phyloP scores from a whole-genome alignment of 2,329 filamentous ascomycete genomes.

The Arthrobotrys musiformis region DNA sequence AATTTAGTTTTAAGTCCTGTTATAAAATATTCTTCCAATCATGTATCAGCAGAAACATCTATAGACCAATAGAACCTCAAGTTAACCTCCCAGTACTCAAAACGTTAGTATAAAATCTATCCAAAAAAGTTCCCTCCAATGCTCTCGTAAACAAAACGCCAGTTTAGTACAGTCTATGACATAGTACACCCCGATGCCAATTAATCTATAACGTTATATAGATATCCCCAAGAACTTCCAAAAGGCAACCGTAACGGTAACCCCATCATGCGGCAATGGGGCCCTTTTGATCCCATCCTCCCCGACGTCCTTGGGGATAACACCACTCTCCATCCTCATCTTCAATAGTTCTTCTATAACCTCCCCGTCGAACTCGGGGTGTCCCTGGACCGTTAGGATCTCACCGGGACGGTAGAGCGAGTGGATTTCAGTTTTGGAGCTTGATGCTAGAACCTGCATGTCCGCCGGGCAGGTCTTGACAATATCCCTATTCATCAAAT shows the following conservation, averaged over 20 bases:
- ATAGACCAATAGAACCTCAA: too few relatives aligned
- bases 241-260: conserved; percentile 78
- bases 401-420: conserved; percentile 76
- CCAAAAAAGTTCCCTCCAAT: too few relatives aligned
- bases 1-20: too few relatives aligned
- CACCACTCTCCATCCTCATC: conserved; percentile 72
- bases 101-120: too few relatives aligned
- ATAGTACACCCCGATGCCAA: background rate
- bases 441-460: conserved; percentile 73
- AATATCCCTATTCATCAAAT: conserved; percentile 88
- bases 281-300: conserved; percentile 75
- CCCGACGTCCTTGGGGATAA: conserved; percentile 77
- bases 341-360: conserved; percentile 77
- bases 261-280: conserved; percentile 77
- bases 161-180: background rate
- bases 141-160: too few relatives aligned
- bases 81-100: too few relatives aligned
- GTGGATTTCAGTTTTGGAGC: conserved; percentile 76
- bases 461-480: conserved; percentile 72
- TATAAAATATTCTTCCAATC: too few relatives aligned
- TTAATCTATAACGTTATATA: background rate
- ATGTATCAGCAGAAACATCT: too few relatives aligned
- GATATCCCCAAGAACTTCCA: conserved; percentile 73
- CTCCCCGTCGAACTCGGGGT: conserved; percentile 81
- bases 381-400: conserved; percentile 83